Evolutionary conservation across 768 basidiomycete genomes (phyloP).

Genomic region (Mycena belliarum): DNA sequence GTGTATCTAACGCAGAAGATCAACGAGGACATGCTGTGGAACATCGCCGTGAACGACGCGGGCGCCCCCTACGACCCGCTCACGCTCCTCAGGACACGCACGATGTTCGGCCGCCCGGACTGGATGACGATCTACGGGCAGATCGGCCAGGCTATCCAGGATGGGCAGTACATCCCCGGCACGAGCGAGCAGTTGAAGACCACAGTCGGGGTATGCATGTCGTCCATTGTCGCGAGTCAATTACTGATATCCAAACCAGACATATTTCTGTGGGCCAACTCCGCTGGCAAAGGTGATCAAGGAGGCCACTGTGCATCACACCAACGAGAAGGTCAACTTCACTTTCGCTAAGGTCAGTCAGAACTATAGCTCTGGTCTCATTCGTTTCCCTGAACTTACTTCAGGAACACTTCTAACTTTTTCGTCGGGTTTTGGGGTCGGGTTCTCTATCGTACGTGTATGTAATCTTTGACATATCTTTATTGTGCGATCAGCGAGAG

Average conservation of each 20-base stretch:
- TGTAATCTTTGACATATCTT: neutral
- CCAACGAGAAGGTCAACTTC: constrained; percentile 62
- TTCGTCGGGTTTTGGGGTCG: neutral
- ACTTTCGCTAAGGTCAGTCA: constrained; percentile 77
- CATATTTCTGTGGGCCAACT: constrained; percentile 90
- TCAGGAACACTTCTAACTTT: constrained; percentile 22
- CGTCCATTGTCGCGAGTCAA: neutral
- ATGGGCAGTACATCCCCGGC: constrained; percentile 82
- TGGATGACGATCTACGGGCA: constrained; percentile 80
- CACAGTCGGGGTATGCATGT: constrained; percentile 69
- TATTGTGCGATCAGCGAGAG: neutral
- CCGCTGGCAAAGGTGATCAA: constrained; percentile 76
- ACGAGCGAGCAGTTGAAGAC: constrained; percentile 76
- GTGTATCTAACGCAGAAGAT: constrained; percentile 90
- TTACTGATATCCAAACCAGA: constrained; percentile 34
- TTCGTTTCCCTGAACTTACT: neutral
- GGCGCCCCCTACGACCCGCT: constrained; percentile 87
- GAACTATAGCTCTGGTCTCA: neutral
- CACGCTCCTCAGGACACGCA: constrained; percentile 85
- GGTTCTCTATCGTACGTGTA: neutral
- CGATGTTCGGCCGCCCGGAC: constrained; percentile 90
- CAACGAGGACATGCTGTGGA: constrained; percentile 85
- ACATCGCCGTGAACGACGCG: constrained; percentile 85
- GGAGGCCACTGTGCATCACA: constrained; percentile 61
- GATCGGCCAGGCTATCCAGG: constrained; percentile 76